Percentiles rank a stretch among this genome's conserved stretches.
Conservation (phyloP, 1,139 yeast species). For the Torulaspora pretoriensis region DNA sequence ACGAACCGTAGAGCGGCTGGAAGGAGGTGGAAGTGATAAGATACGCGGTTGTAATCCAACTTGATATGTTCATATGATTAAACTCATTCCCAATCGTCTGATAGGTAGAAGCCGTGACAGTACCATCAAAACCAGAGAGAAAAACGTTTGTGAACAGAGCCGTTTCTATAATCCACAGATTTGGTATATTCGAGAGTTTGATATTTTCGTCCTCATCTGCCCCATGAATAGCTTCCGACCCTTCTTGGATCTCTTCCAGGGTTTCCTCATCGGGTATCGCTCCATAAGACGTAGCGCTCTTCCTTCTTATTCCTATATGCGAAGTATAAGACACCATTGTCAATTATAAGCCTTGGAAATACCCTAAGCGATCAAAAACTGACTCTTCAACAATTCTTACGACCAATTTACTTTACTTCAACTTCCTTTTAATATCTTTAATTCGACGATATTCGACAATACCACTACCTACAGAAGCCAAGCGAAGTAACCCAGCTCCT, state of each 20-base stretch:
- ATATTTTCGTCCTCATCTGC: conserved; percentile 9
- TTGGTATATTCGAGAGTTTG: conserved; percentile 13
- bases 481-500: no score
- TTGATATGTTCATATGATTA: conserved; percentile 46
- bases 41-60: conserved; percentile 60
- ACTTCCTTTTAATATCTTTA: no score
- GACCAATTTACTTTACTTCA: no score
- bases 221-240: conserved; percentile 1
- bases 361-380: no score
- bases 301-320: neutral
- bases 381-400: no score
- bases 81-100: conserved; percentile 56
- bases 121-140: conserved; percentile 53
- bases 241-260: neutral
- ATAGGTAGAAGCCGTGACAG: conserved; percentile 53
- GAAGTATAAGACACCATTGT: conserved; percentile 6
- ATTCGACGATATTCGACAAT: no score
- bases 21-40: conserved; percentile 54
- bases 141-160: conserved; percentile 37
- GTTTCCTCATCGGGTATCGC: neutral
- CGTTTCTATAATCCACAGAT: conserved; percentile 17
- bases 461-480: no score
- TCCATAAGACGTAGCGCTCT: conserved; percentile 1
- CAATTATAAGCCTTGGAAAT: neutral
- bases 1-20: conserved; percentile 73